Evolutionary conservation across 352 stramenopile genomes (phyloP), one percentile per base, ranked within the genome.

Genomic region (Blastocystis hominis): DNA sequence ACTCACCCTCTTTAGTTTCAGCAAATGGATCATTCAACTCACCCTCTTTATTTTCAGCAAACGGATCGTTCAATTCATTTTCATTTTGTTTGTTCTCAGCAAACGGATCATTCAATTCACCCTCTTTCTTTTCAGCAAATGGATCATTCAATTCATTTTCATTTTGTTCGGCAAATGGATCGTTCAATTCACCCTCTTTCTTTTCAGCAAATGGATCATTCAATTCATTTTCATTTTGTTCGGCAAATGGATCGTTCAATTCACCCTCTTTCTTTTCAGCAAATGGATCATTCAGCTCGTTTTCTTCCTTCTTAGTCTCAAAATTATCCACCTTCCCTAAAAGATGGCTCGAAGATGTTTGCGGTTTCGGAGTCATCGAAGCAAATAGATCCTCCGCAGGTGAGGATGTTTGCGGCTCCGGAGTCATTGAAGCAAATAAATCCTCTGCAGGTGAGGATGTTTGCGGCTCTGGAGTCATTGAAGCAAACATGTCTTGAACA

Each of bases 141-240:
- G 62, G 62, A 36, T 40, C 17, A 46, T 30, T 46, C 5, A 30
- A 30, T 30, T 30, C 7, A 68, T 6, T 6, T 6, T 64, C 50
- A 24, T 59, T 59, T 40, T 80, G 24, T 13, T 66, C 46, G 24
- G 68, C 50, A 66, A 84, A 84, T 3, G 72, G 72, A 30, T 84
- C 72, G 61, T 42, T 66, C 50, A 46, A 46, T n/a, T n/a, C 30
- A 13, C 24, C 63, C 17, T 55, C 40, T 30, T 64, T 53, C 72
- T 84, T 68, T 2, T 63, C 72, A 17, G 46, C 50, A 84, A 84
- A 68, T 36, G 72, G 50, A 84, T 68, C 53, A 44, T 24, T 64
- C 13, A 30, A 20, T 62, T 56, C 42, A 30, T 78, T n/a, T 5
- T 61, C 62, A 4, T 24, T 13, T 40, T 72, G 6, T 10, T 54